Evolutionary conservation across 331 rosid species (phyloP), one percentile per base, ranked within the genome.

Genomic region (Quercus phellos): DNA sequence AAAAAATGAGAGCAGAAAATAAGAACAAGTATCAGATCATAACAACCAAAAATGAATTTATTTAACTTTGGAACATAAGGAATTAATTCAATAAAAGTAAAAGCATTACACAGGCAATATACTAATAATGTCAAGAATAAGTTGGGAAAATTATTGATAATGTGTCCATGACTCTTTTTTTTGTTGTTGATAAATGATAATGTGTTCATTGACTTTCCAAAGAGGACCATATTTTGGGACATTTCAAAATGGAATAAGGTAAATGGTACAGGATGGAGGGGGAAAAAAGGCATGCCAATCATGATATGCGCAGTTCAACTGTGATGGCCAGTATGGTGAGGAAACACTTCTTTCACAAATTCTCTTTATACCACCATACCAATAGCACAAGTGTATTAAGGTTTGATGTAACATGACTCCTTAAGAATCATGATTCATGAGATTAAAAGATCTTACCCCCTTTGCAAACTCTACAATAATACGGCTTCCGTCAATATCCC

Each of bases 401-500:
- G 21, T 2, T 66, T 18, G 21, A 16, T 34, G 38, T 18, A 34
- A 70, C 3, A 35, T 38, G 34, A 79, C 27, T 66, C 17, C 21
- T 27, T 27, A 35, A 76, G 30, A 32, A 42, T 56, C 38, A 26
- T 51, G 24, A 26, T 55, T 50, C 38, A 34, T 58, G 24, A 19
- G 55, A 63, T 19, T 59, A 18, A 55, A 58, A 71, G 30, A 29
- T 56, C 90, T 68, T 87, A 93, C 98, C 92, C 98, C 95, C 80
- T 86, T 90, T 2, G 98, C 91, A 80, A 88, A 85, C 68, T 93
- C 97, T 50, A 93, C 98, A 80, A 86, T 84, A 68, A 93, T 56
- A 19, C 94, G 93, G 67, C 91, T 91, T 80, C 97, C 95, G 5
- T 90, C 92, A 75, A 91, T 77, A 4, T 93, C 98, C 56, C 93